Evolutionary conservation across 2,329 filamentous ascomycete genomes (phyloP).

Genomic region (Fusarium irregulare): DNA sequence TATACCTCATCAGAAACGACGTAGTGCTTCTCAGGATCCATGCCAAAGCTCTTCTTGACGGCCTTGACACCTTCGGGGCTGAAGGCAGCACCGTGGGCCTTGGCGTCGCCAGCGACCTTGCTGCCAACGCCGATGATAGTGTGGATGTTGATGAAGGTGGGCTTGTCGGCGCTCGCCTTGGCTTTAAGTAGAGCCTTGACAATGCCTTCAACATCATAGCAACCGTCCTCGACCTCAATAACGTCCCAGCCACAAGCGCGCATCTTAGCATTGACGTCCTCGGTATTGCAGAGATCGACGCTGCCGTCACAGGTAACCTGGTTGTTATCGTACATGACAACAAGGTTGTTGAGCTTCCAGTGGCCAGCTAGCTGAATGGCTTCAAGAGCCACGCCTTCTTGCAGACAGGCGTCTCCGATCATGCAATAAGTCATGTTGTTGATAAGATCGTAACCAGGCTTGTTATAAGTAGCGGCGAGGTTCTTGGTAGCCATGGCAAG

Average conservation of each 20-base stretch:
- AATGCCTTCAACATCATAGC: slow-evolving; percentile 58
- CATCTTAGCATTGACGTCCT: slow-evolving; percentile 70
- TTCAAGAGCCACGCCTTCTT: slow-evolving; percentile 68
- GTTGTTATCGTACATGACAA: slow-evolving; percentile 71
- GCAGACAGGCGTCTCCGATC: slow-evolving; percentile 68
- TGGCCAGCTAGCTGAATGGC: slow-evolving; percentile 68
- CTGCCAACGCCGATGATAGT: slow-evolving; percentile 68
- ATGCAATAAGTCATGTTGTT: slow-evolving; percentile 67
- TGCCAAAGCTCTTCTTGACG: slow-evolving; percentile 50
- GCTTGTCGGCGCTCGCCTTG: slow-evolving; percentile 58
- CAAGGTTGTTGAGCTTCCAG: slow-evolving; percentile 65
- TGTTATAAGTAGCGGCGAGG: slow-evolving; percentile 65
- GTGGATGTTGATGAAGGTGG: slow-evolving; percentile 67
- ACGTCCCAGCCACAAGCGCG: slow-evolving; percentile 66
- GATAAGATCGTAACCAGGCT: slow-evolving; percentile 59
- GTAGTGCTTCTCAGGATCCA: slow-evolving; percentile 52
- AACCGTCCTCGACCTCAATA: slow-evolving; percentile 64
- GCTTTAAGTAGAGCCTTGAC: slow-evolving; percentile 60
- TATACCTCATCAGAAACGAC: slow-evolving; percentile 59
- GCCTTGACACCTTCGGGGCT: slow-evolving; percentile 63
- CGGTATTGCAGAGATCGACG: slow-evolving; percentile 63
- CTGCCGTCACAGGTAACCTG: slow-evolving; percentile 69
- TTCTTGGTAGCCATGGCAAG: slow-evolving; percentile 68
- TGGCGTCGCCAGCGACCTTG: slow-evolving; percentile 60
- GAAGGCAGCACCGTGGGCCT: slow-evolving; percentile 68